Base-by-base conservation (phyloP, 2,329 filamentous ascomycete genomes). In the Pseudocercospora pini-densiflorae region DNA sequence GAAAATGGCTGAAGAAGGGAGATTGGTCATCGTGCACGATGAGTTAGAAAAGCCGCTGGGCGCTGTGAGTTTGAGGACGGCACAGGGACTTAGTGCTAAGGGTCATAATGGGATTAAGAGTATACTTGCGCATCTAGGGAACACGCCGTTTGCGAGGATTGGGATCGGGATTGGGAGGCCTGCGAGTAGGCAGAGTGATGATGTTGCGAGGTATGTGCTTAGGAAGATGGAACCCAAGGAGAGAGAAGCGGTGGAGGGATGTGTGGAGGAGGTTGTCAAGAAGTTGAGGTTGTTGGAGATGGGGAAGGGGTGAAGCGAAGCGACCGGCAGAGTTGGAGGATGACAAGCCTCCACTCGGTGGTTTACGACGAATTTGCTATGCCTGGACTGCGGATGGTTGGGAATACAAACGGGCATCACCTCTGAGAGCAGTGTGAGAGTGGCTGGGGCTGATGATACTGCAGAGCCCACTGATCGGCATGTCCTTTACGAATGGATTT, bases 91-190 rank as follows among this genome's bases (percentile, higher is more conserved):
- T 31, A 81, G 79, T 64, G 77, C 80, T 9, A 79, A 77, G 66
- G 80, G 82, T 0, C 81, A 84, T 59, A 84, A 83, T 71, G 78
- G 81, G 29, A 65, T 84, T 61, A 84, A 84, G 76, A 81, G 79
- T 68, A 65, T 98, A 78, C 89, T 97, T 79, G 96, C 91, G 78
- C 49, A 64, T 9, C 66, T 76, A 40, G 92, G 58, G 91, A 97
- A 79, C 92, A 97, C 78, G 93, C 94, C 91, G 84, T 98, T 71
- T 60, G 73, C 71, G 29, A 68, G 74, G 43, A 87, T 98, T 59
- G 90, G 91, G 0, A 82, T 98, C 12, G 95, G 95, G 0, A 97
- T 98, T 80, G 94, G 92, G n/a, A 83, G 95, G 54, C 94, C 94
- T 0, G 82, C 81, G 54, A 89, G 86, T 68, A 85, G 93, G 69